Percentiles rank a stretch among this genome's conserved stretches.
Conservation (phyloP, 106 monocot species). For the Dioscorea zingiberensis region DNA sequence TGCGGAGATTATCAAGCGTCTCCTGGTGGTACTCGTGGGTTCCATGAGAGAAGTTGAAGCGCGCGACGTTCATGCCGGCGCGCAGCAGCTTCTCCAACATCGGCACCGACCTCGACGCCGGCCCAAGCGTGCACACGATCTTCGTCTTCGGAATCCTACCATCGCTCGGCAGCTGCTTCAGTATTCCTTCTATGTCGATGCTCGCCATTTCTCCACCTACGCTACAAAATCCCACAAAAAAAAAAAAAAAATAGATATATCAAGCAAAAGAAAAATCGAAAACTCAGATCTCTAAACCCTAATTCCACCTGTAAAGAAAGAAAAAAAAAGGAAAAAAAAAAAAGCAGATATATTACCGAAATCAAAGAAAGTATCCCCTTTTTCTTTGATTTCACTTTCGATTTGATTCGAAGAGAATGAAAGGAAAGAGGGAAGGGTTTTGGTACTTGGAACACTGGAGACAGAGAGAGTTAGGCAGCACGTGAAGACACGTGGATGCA, state of each 20-base stretch:
- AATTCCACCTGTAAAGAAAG: too few relatives aligned
- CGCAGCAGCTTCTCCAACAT: conserved; percentile 72
- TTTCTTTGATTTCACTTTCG: too few relatives aligned
- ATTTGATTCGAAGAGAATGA: neutral
- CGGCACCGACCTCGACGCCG: conserved; percentile 58
- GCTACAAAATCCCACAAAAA: neutral
- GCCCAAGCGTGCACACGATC: conserved; percentile 72
- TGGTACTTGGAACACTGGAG: neutral
- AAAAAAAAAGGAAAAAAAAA: too few relatives aligned
- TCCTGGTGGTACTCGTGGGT: conserved; percentile 69
- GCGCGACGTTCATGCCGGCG: conserved; percentile 68
- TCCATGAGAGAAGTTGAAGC: conserved; percentile 73
- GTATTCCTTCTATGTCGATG: conserved; percentile 49
- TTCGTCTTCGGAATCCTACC: conserved; percentile 53
- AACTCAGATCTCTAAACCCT: too few relatives aligned
- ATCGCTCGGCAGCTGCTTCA: conserved; percentile 49
- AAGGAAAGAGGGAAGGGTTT: neutral
- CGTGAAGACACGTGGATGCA: too few relatives aligned
- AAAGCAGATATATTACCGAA: too few relatives aligned
- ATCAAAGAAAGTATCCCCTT: too few relatives aligned
- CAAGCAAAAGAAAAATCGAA: too few relatives aligned
- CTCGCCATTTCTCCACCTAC: conserved; percentile 28
- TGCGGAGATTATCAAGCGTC: conserved; percentile 55
- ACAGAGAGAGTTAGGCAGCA: neutral
- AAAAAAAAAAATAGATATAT: neutral